Percentiles rank a stretch among this genome's conserved stretches.
phyloP scores from a whole-genome alignment of 345 rosid genomes.

The Zanthoxylum bungeanum region DNA sequence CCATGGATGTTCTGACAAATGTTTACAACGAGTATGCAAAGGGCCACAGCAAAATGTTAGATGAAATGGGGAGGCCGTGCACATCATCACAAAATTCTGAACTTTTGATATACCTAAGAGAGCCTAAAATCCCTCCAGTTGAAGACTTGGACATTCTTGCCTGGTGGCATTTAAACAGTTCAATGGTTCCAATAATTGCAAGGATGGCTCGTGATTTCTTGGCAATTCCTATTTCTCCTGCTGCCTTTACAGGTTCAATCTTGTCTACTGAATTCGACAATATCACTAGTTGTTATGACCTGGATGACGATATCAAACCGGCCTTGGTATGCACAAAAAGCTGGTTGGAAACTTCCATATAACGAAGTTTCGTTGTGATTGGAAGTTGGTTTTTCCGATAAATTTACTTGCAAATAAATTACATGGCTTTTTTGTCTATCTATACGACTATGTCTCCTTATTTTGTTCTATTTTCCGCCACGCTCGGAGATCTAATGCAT shows the following conservation, averaged over 20 bases:
- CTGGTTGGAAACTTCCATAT: neutral
- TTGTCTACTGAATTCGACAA: neutral
- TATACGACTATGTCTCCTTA: too few species aligned
- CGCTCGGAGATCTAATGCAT: too few species aligned
- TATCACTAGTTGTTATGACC: neutral
- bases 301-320: neutral
- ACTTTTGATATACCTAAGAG: neutral
- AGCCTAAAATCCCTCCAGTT: neutral
- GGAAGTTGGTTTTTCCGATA: neutral
- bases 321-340: neutral
- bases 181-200: neutral
- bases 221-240: neutral
- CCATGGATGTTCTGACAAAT: neutral
- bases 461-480: too few species aligned
- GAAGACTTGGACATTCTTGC: constrained; percentile 1
- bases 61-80: neutral
- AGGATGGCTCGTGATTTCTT: constrained; percentile 16
- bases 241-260: neutral
- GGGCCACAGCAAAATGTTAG: neutral
- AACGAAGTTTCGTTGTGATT: neutral
- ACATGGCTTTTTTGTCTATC: too few species aligned
- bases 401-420: too few species aligned
- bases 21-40: neutral
- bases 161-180: constrained; percentile 11
- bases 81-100: neutral